Evolutionary conservation across 352 stramenopile genomes (phyloP).

Genomic region (Achlya hypogyna): DNA sequence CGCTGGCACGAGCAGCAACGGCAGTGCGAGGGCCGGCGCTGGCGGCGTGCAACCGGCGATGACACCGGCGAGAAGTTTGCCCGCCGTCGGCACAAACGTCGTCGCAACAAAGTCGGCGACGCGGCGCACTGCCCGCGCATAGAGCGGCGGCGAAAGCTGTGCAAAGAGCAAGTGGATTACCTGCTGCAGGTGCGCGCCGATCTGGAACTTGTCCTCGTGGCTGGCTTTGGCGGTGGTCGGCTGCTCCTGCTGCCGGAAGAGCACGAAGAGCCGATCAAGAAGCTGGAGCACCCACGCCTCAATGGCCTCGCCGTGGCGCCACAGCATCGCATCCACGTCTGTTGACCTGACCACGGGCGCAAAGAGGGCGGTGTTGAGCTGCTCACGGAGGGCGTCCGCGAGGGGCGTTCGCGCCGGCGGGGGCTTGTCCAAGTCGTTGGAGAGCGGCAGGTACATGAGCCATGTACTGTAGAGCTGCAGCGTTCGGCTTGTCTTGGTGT

Average conservation of each 20-base stretch:
- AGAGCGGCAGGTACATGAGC: slow-evolving; percentile 56
- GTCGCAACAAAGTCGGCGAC: slow-evolving; percentile 42
- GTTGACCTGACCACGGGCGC: slow-evolving; percentile 26
- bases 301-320: slow-evolving; percentile 44
- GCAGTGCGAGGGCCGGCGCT: not conserved
- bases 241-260: slow-evolving; percentile 28
- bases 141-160: slow-evolving; percentile 57
- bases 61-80: slow-evolving; percentile 45
- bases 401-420: slow-evolving; percentile 23
- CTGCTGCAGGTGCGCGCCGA: slow-evolving; percentile 10
- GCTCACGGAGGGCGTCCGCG: slow-evolving; percentile 30
- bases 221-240: not conserved
- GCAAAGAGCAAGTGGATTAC: slow-evolving; percentile 35
- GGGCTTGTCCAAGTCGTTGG: slow-evolving; percentile 50
- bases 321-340: slow-evolving; percentile 42
- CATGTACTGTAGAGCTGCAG: slow-evolving; percentile 57
- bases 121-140: slow-evolving; percentile 37
- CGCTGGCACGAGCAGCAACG: slow-evolving; percentile 5
- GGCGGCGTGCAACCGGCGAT: slow-evolving; percentile 22
- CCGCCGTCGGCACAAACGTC: slow-evolving; percentile 30
- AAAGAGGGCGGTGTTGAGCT: slow-evolving; percentile 41
- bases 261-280: slow-evolving; percentile 52
- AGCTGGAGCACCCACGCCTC: slow-evolving; percentile 59
- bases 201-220: slow-evolving; percentile 12
- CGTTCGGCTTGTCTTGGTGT: slow-evolving; percentile 61